A percentile compares a stretch with the other conserved stretches of the same genome.
These are phyloP conservation scores for Xerocomellus intermedius DNA, from an alignment of 768 basidiomycete genomes.

Conservation along the genomic window DNA sequence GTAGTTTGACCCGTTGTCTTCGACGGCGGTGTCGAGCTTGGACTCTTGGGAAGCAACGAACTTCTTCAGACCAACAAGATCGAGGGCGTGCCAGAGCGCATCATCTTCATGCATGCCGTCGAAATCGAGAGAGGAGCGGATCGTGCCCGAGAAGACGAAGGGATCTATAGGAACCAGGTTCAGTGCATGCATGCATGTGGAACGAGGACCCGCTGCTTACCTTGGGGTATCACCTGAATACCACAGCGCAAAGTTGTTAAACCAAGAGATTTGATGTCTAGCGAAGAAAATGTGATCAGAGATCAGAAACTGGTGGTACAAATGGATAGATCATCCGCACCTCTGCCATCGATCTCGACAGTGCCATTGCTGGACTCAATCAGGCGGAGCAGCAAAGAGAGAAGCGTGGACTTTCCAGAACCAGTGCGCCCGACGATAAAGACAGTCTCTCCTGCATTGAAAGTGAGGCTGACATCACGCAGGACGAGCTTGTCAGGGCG, in stretches of 20 bases:
- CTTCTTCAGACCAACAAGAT: constrained; percentile 53
- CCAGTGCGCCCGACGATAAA: constrained; percentile 80
- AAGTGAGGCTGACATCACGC: constrained; percentile 57
- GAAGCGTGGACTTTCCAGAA: constrained; percentile 71
- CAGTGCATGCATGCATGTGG: not conserved
- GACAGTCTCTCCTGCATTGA: constrained; percentile 67
- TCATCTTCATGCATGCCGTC: constrained; percentile 23
- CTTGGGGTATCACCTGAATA: constrained; percentile 32
- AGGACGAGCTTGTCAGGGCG: constrained; percentile 63
- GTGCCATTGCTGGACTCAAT: constrained; percentile 67
- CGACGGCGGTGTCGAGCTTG: constrained; percentile 75
- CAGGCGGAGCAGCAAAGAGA: constrained; percentile 68
- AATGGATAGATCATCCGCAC: constrained; percentile 34
- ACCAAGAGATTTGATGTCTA: constrained; percentile 84
- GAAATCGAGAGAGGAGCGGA: constrained; percentile 30
- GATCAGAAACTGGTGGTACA: constrained; percentile 63
- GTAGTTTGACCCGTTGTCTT: constrained; percentile 70
- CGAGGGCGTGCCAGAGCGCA: constrained; percentile 41
- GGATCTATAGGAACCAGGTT: constrained; percentile 19
- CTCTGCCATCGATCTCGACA: constrained; percentile 73
- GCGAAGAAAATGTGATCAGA: constrained; percentile 47
- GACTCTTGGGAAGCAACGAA: constrained; percentile 71
- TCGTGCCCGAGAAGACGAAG: constrained; percentile 34
- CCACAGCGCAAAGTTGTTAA: constrained; percentile 28
- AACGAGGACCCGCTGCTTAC: constrained; percentile 3